Conservation (phyloP, 2,329 filamentous ascomycete genomes). For the Curvularia sp. region DNA sequence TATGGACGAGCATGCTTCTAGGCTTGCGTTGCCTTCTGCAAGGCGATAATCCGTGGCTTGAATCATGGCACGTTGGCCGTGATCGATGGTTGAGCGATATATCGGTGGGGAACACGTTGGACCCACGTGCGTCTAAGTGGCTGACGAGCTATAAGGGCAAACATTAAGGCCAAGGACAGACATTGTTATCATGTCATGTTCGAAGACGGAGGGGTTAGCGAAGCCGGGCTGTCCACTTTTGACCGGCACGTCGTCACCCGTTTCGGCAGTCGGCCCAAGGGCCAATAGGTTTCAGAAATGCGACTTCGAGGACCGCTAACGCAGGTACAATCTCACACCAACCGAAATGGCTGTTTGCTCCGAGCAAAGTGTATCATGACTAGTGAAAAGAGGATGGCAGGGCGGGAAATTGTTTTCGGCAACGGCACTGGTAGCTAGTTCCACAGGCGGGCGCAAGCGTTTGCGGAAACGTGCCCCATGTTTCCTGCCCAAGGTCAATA, state of each 20-base stretch:
- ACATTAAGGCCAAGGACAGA: slow-evolving; percentile 24
- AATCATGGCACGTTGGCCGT: slow-evolving; percentile 26
- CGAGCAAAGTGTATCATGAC: slow-evolving; percentile 34
- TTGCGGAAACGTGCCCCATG: slow-evolving; percentile 28
- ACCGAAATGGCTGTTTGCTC: slow-evolving; percentile 46
- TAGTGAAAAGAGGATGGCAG: slow-evolving; percentile 10
- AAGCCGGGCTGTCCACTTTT: slow-evolving; percentile 23
- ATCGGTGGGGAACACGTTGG: slow-evolving; percentile 12
- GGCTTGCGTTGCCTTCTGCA: slow-evolving; percentile 12
- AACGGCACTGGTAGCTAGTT: slow-evolving; percentile 34
- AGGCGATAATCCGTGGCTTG: slow-evolving; percentile 19
- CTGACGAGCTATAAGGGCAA: slow-evolving; percentile 25
- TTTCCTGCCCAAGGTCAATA: slow-evolving; percentile 15
- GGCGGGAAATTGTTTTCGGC: slow-evolving; percentile 38
- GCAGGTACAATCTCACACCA: slow-evolving; percentile 45
- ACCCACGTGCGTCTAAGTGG: slow-evolving; percentile 28
- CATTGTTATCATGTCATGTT: slow-evolving; percentile 2
- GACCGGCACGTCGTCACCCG: slow-evolving; percentile 31
- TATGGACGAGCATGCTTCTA: background rate
- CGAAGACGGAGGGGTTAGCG: background rate
- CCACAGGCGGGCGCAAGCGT: slow-evolving; percentile 38
- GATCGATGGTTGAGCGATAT: slow-evolving; percentile 26
- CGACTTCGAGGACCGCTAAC: slow-evolving; percentile 39
- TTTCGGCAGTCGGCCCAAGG: slow-evolving; percentile 33
- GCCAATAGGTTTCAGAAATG: slow-evolving; percentile 44